These are phyloP conservation scores for Exophiala calicioides DNA, from an alignment of 2,329 filamentous ascomycete genomes.

Conservation along the genomic window DNA sequence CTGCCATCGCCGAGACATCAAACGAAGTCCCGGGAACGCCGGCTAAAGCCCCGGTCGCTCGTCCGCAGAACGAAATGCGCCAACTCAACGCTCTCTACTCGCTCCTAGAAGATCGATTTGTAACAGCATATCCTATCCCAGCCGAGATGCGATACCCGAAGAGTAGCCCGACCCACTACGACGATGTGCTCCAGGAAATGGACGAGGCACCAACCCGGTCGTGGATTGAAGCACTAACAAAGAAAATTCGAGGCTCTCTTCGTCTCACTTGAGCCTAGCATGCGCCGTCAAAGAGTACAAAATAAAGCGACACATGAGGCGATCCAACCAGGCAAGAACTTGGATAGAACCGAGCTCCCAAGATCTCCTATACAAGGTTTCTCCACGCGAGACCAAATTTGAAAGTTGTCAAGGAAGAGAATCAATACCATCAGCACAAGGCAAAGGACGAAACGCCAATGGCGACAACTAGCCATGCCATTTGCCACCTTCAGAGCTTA, in stretches of 20 bases:
- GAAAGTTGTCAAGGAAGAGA: no score
- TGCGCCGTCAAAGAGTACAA: no score
- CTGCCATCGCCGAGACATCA: constrained; percentile 18
- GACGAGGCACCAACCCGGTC: constrained; percentile 54
- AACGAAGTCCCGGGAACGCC: constrained; percentile 27
- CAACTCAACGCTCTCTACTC: constrained; percentile 61
- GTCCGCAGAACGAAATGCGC: constrained; percentile 40
- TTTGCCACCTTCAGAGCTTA: no score
- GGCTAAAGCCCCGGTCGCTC: constrained; percentile 29
- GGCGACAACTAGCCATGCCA: no score
- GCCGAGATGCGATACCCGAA: constrained; percentile 50
- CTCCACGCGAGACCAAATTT: no score
- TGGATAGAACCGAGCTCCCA: no score
- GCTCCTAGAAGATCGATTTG: constrained; percentile 61
- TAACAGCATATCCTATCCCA: constrained; percentile 52
- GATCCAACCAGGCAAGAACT: no score
- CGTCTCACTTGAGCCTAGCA: constrained; percentile 19
- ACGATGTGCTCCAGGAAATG: constrained; percentile 54
- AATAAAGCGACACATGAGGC: no score
- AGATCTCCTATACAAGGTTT: no score
- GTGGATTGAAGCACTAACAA: constrained; percentile 47
- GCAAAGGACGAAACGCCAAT: no score
- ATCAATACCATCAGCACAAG: no score
- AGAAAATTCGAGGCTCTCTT: constrained; percentile 46
- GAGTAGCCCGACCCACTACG: constrained; percentile 55